These are phyloP conservation scores for Triangularia setosa DNA, from an alignment of 2,329 filamentous ascomycete species.

Conservation along the genomic window DNA sequence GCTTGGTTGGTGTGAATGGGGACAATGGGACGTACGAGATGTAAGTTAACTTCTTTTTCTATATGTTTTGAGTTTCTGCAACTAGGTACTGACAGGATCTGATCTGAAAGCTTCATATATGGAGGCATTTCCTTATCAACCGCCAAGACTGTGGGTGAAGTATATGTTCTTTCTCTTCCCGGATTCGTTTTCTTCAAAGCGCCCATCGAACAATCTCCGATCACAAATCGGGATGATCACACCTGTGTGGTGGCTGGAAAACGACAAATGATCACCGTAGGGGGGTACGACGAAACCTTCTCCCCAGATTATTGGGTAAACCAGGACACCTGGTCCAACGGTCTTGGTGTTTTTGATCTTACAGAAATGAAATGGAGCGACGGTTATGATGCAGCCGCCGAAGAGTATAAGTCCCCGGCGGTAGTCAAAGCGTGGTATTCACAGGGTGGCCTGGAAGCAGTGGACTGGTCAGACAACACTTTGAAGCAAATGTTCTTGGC, in stretches of 20 bases:
- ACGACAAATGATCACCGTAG: slow-evolving; percentile 39
- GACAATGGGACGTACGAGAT: slow-evolving; percentile 28
- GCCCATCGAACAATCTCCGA: background rate
- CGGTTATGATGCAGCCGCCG: slow-evolving; percentile 33
- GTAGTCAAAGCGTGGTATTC: slow-evolving; percentile 35
- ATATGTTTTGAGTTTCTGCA: background rate
- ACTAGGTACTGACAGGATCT: background rate
- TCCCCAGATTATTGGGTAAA: slow-evolving; percentile 25
- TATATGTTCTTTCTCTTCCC: slow-evolving; percentile 37
- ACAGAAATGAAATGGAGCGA: slow-evolving; percentile 33
- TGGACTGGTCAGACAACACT: slow-evolving; percentile 28
- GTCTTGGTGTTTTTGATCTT: slow-evolving; percentile 40
- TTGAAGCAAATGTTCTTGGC: slow-evolving; percentile 24
- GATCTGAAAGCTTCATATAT: slow-evolving; percentile 32
- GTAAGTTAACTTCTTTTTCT: background rate
- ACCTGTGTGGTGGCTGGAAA: slow-evolving; percentile 33
- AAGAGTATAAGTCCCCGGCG: slow-evolving; percentile 33
- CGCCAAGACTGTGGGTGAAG: slow-evolving; percentile 27
- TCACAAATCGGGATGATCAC: slow-evolving; percentile 28
- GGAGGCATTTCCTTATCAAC: slow-evolving; percentile 30
- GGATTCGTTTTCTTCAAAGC: slow-evolving; percentile 37
- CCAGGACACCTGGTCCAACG: slow-evolving; percentile 34
- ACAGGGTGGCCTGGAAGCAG: slow-evolving; percentile 26
- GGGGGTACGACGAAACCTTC: slow-evolving; percentile 32
- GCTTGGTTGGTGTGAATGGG: slow-evolving; percentile 31